A percentile compares a stretch with the other conserved stretches of the same genome.
These are phyloP conservation scores for Epithele typhae DNA, from an alignment of 768 basidiomycete genomes.

Conservation along the genomic window DNA sequence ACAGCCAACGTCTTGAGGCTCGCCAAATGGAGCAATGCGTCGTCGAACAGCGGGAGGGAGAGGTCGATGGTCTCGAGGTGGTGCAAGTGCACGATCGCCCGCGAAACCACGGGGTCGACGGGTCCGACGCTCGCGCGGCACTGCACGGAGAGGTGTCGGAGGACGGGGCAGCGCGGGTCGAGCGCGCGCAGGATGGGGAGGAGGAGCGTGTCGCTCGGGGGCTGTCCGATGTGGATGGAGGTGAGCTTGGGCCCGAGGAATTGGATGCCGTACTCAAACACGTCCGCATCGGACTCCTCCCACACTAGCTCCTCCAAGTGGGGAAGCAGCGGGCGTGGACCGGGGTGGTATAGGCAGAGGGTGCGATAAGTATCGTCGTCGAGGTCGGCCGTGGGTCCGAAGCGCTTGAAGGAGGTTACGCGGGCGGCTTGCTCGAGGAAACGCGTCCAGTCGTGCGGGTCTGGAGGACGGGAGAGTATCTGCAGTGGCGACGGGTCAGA, in stretches of 20 bases:
- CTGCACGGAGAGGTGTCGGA: slow-evolving; percentile 10
- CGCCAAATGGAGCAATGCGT: slow-evolving; percentile 6
- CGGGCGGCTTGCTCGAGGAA: slow-evolving; percentile 4
- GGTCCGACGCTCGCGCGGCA: slow-evolving; percentile 11
- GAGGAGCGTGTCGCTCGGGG: slow-evolving; percentile 10
- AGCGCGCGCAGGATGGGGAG: slow-evolving; percentile 12
- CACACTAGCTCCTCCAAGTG: slow-evolving; percentile 12
- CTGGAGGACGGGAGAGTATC: slow-evolving; percentile 8
- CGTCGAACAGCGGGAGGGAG: slow-evolving; percentile 6
- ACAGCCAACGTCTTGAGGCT: slow-evolving; percentile 3
- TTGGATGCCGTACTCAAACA: slow-evolving; percentile 14
- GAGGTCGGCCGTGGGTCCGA: slow-evolving; percentile 8
- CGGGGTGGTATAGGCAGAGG: slow-evolving; percentile 10
- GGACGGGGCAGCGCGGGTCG: slow-evolving; percentile 3
- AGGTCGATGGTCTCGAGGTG: slow-evolving; percentile 12
- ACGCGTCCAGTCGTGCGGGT: slow-evolving; percentile 6
- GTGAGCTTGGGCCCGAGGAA: slow-evolving; percentile 8
- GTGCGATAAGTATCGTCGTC: slow-evolving; percentile 13
- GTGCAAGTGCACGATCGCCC: slow-evolving; percentile 2
- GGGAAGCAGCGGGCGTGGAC: slow-evolving; percentile 4
- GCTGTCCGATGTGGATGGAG: slow-evolving; percentile 13
- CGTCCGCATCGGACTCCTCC: slow-evolving; percentile 16
- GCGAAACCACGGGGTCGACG: slow-evolving; percentile 6
- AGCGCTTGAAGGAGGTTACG: slow-evolving; percentile 13
- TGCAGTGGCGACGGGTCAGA: neutral